Conservation (phyloP, 768 basidiomycete species). For the Gymnopilus dilepis region DNA sequence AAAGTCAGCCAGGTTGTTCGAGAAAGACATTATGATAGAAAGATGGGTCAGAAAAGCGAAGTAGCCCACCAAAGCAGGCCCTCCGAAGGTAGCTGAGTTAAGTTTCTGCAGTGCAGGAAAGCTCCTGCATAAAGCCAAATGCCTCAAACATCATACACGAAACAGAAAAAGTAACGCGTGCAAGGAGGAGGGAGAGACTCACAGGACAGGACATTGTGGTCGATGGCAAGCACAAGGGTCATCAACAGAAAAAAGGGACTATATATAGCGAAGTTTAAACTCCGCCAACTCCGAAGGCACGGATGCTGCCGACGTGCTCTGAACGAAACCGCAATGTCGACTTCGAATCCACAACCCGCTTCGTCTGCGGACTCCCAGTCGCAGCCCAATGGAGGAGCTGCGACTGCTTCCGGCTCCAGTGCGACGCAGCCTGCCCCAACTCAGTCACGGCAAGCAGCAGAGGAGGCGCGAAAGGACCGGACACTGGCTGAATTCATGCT, state of each 20-base stretch:
- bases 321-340: conserved; percentile 36
- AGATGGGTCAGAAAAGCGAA: conserved; percentile 48
- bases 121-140: conserved; percentile 87
- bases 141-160: conserved; percentile 83
- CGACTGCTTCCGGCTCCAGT: conserved; percentile 32
- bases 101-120: conserved; percentile 79
- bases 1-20: not conserved
- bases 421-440: conserved; percentile 36
- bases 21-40: not conserved
- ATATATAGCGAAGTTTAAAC: conserved; percentile 31
- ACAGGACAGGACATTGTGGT: conserved; percentile 25
- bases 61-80: conserved; percentile 48
- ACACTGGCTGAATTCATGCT: conserved; percentile 93
- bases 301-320: conserved; percentile 13
- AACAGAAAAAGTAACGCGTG: conserved; percentile 10
- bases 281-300: conserved; percentile 37
- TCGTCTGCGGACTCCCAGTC: conserved; percentile 28
- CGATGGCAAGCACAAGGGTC: not conserved
- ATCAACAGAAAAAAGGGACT: conserved; percentile 12
- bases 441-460: conserved; percentile 71
- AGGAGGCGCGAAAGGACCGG: conserved; percentile 86
- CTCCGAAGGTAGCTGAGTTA: conserved; percentile 93
- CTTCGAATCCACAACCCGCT: conserved; percentile 38
- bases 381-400: conserved; percentile 23
- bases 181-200: conserved; percentile 27